Conservation (phyloP, 805 yeast species). For the Kluyveromyces aestuarii region DNA sequence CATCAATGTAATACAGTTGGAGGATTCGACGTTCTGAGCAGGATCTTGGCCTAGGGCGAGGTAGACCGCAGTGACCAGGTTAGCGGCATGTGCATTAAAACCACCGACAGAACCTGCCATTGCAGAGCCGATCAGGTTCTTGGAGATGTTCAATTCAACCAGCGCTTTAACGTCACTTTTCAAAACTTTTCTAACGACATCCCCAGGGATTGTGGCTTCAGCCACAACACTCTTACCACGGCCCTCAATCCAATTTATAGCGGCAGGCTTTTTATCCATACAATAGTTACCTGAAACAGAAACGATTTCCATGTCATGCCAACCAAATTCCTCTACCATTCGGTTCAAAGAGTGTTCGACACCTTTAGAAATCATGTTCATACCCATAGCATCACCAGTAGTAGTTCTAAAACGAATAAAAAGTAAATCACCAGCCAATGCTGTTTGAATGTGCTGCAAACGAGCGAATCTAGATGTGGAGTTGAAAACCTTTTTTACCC, state of each 20-base stretch:
- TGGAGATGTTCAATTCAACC: constrained; percentile 79
- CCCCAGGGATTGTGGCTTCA: constrained; percentile 82
- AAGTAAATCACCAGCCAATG: constrained; percentile 85
- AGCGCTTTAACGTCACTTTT: constrained; percentile 89
- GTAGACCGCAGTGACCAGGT: constrained; percentile 86
- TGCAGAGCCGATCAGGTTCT: constrained; percentile 92
- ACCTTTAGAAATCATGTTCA: constrained; percentile 99
- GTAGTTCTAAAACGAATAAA: constrained; percentile 94
- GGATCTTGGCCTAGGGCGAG: constrained; percentile 99
- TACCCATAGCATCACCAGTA: constrained; percentile 99
- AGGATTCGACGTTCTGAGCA: constrained; percentile 97
- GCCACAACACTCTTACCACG: constrained; percentile 98
- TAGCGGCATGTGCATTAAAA: constrained; percentile 96
- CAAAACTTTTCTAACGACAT: constrained; percentile 69
- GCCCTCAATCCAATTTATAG: constrained; percentile 98
- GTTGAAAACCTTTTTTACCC: constrained; percentile 81
- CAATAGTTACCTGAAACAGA: constrained; percentile 97
- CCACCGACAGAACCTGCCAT: constrained; percentile 99
- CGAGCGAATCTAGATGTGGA: constrained; percentile 97
- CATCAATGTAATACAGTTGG: constrained; percentile 96
- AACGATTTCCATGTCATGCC: constrained; percentile 86
- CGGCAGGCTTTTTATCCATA: constrained; percentile 95
- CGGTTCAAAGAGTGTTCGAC: constrained; percentile 77
- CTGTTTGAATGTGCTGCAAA: constrained; percentile 81
- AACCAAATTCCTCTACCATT: constrained; percentile 84